A percentile compares a stretch with the other conserved stretches of the same genome.
phyloP scores from a whole-genome alignment of 345 rosid genomes.

The Geranium brycei region DNA sequence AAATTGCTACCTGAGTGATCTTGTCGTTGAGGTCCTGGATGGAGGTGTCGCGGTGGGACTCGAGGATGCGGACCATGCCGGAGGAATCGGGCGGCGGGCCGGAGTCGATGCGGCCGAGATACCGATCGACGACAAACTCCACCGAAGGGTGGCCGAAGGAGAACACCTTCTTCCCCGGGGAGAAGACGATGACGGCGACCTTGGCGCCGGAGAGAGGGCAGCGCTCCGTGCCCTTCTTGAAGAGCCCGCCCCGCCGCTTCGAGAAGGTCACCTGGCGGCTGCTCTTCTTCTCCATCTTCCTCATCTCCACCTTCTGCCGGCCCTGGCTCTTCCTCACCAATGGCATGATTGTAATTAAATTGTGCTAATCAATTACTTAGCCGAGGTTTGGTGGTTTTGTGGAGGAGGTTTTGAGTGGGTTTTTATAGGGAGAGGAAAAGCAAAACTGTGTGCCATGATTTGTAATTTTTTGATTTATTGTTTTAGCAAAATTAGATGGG shows the following conservation, averaged over 20 bases:
- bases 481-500: too few species aligned
- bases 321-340: conserved; percentile 19
- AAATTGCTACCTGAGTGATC: conserved; percentile 2
- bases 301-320: conserved; percentile 29
- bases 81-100: background rate
- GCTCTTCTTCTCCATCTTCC: conserved; percentile 18
- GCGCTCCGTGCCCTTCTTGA: conserved; percentile 50
- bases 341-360: background rate
- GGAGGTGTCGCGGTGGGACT: conserved; percentile 22
- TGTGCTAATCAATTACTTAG: too few species aligned
- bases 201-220: conserved; percentile 37
- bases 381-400: background rate
- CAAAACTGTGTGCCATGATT: too few species aligned
- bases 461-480: too few species aligned
- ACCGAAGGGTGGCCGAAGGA: conserved; percentile 53
- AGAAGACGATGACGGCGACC: conserved; percentile 30
- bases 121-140: conserved; percentile 19
- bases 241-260: conserved; percentile 22
- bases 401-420: background rate
- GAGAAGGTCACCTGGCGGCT: conserved; percentile 14
- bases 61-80: conserved; percentile 7
- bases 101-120: conserved; percentile 12
- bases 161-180: conserved; percentile 35
- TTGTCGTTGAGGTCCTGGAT: conserved; percentile 18
- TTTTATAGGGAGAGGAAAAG: background rate